phyloP scores from a whole-genome alignment of 1,284 basidiomycete species.

The Heterobasidion parviporum region DNA sequence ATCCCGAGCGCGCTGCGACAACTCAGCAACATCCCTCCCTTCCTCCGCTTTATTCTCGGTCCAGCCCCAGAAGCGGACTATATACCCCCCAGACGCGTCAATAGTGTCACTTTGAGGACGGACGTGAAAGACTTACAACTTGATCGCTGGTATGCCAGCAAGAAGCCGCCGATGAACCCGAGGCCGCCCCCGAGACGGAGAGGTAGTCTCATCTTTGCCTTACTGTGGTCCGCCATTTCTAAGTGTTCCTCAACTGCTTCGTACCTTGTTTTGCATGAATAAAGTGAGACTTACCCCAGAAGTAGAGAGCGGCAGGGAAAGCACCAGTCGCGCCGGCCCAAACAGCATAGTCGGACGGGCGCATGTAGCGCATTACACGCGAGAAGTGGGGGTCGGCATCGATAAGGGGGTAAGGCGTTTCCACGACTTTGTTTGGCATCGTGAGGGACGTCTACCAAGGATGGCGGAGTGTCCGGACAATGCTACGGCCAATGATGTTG shows the following conservation, averaged over 20 bases:
- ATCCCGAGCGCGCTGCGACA: constrained; percentile 60
- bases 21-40: constrained; percentile 67
- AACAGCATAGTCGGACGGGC: constrained; percentile 79
- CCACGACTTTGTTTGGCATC: constrained; percentile 68
- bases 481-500: neutral
- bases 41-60: constrained; percentile 85
- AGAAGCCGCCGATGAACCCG: constrained; percentile 83
- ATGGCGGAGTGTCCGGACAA: no score
- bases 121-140: constrained; percentile 50
- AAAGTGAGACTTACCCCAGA: constrained; percentile 52
- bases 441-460: constrained; percentile 14
- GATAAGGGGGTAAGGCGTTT: constrained; percentile 76
- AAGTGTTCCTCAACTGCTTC: neutral
- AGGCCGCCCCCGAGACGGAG: constrained; percentile 42
- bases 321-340: constrained; percentile 81
- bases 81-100: constrained; percentile 4
- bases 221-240: constrained; percentile 42
- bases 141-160: constrained; percentile 89
- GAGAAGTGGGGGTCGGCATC: constrained; percentile 89
- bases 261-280: neutral
- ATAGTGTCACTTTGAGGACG: neutral
- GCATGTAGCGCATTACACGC: constrained; percentile 87
- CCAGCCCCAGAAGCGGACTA: constrained; percentile 97
- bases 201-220: constrained; percentile 30
- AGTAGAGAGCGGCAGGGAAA: constrained; percentile 69